phyloP scores from a whole-genome alignment of 306 rosid genomes.

The Prunus davidiana region DNA sequence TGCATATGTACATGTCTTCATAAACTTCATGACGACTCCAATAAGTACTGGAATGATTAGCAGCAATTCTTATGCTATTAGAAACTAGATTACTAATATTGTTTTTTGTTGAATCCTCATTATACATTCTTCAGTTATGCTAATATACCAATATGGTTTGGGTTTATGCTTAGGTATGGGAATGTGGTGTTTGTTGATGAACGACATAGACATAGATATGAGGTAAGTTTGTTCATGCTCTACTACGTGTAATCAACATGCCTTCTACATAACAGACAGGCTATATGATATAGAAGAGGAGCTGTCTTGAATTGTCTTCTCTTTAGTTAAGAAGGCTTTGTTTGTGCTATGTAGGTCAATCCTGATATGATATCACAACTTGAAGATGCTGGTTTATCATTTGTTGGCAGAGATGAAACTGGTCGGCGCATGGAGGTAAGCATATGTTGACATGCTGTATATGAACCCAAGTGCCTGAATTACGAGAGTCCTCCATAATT shows the following conservation, averaged over 20 bases:
- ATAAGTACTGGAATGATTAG: neutral
- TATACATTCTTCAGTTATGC: constrained; percentile 1
- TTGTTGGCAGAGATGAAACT: constrained; percentile 82
- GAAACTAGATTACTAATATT: neutral
- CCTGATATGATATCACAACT: constrained; percentile 76
- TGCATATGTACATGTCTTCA: neutral
- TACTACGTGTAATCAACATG: neutral
- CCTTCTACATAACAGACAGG: neutral
- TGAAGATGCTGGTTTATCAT: constrained; percentile 75
- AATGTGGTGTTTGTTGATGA: constrained; percentile 59
- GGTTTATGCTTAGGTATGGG: constrained; percentile 54
- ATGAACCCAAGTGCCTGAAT: neutral
- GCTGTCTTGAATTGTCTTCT: neutral
- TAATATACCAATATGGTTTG: constrained; percentile 18
- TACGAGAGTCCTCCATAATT: neutral
- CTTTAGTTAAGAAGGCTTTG: neutral
- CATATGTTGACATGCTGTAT: constrained; percentile 4
- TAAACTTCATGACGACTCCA: neutral
- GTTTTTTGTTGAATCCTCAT: neutral
- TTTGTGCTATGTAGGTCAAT: constrained; percentile 55
- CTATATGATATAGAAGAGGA: constrained; percentile 5
- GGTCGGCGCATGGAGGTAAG: constrained; percentile 77
- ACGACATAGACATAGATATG: constrained; percentile 89
- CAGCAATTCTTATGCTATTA: neutral
- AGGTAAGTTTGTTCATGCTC: constrained; percentile 45